Conservation (phyloP, 192 early-diverging fungal genomes). For the Fimicolochytrium jonesii region DNA sequence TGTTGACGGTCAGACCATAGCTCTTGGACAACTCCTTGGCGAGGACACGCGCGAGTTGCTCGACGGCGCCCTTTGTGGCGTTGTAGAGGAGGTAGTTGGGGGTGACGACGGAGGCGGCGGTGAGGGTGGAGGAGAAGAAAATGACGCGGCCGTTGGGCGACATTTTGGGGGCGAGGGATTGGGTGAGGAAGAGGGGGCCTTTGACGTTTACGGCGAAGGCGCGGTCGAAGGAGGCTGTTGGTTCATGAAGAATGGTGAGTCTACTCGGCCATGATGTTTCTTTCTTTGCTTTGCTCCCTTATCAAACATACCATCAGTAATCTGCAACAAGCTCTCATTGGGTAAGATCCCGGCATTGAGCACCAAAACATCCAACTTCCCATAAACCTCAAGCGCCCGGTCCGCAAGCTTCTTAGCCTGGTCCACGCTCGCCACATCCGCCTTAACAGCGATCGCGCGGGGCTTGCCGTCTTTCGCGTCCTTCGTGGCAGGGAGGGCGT, state of each 20-base stretch:
- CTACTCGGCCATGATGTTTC: too few species aligned
- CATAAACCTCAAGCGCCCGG: slow-evolving; percentile 30
- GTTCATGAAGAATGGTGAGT: too few species aligned
- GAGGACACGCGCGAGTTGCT: slow-evolving; percentile 20
- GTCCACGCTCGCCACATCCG: slow-evolving; percentile 24
- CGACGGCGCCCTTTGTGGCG: slow-evolving; percentile 26
- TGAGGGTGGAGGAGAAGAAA: slow-evolving; percentile 34
- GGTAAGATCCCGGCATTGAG: slow-evolving; percentile 39
- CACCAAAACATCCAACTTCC: slow-evolving; percentile 40
- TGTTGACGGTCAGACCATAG: slow-evolving; percentile 21
- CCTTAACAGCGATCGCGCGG: slow-evolving; percentile 42
- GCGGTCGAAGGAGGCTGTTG: slow-evolving; percentile 21
- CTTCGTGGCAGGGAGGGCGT: too few species aligned
- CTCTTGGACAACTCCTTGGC: slow-evolving; percentile 14
- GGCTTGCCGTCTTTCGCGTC: too few species aligned
- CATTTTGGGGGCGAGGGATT: neutral
- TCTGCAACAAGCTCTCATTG: slow-evolving; percentile 13
- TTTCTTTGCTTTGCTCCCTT: too few species aligned
- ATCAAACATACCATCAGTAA: slow-evolving; percentile 31
- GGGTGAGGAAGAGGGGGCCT: slow-evolving; percentile 40
- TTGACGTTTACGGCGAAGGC: slow-evolving; percentile 38
- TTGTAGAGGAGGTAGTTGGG: slow-evolving; percentile 27
- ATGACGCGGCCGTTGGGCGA: slow-evolving; percentile 17
- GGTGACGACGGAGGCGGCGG: slow-evolving; percentile 3
- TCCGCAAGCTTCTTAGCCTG: slow-evolving; percentile 23